A percentile compares a stretch with the other conserved stretches of the same genome.
Evolutionary conservation across 768 basidiomycete genomes (phyloP).

Genomic region (Phanerochaete sordida): DNA sequence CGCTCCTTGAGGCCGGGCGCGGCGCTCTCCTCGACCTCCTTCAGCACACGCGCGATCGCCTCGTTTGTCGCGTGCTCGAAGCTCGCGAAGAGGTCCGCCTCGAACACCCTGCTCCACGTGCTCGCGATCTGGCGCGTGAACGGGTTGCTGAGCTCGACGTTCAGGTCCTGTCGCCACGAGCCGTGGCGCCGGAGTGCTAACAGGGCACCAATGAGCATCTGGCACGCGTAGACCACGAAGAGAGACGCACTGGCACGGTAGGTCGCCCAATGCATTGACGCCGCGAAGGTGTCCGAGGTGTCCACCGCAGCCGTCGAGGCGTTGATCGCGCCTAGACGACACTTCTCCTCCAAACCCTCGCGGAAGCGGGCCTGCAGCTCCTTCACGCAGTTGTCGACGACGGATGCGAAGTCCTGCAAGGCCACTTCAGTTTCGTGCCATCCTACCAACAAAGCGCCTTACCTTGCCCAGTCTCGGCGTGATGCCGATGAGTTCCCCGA

Average conservation of each 20-base stretch:
- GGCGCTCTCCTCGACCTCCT: constrained; percentile 49
- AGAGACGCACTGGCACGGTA: constrained; percentile 50
- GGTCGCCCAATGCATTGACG: constrained; percentile 56
- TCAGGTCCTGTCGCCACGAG: constrained; percentile 54
- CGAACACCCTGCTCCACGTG: constrained; percentile 59
- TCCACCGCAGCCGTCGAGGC: constrained; percentile 42
- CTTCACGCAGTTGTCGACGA: constrained; percentile 42
- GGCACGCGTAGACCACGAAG: neutral
- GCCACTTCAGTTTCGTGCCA: too few relatives aligned
- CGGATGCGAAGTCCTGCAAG: constrained; percentile 41
- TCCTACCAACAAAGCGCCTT: neutral
- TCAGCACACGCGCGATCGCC: constrained; percentile 41
- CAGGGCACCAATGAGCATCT: neutral
- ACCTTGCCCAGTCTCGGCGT: constrained; percentile 43
- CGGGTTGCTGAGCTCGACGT: constrained; percentile 52
- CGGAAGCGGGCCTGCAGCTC: constrained; percentile 47
- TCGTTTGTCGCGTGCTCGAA: constrained; percentile 38
- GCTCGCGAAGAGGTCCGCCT: constrained; percentile 49
- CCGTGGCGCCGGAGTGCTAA: constrained; percentile 51
- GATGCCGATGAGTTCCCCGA: constrained; percentile 42
- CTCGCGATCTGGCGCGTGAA: constrained; percentile 57
- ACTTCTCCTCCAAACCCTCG: constrained; percentile 58
- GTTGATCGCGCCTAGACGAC: constrained; percentile 45
- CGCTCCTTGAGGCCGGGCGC: constrained; percentile 51
- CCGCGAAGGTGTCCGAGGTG: constrained; percentile 47